These are phyloP conservation scores for Malania oleifera DNA, from an alignment of 164 flowering plant genomes.

Conservation along the genomic window DNA sequence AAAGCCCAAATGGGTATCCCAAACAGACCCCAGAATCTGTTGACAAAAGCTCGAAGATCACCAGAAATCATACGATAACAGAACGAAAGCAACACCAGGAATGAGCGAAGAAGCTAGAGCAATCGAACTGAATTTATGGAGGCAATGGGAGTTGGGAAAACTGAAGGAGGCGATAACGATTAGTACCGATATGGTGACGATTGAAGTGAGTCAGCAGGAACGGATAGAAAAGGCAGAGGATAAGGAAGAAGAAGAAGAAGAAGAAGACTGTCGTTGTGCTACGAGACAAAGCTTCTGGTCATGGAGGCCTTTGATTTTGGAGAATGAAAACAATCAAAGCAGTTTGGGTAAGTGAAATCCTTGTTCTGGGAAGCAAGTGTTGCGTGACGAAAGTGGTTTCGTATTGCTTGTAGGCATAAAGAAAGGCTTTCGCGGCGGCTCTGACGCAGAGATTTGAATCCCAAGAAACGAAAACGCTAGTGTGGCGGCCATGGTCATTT, in stretches of 20 bases:
- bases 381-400: no score
- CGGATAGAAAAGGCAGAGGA: background rate
- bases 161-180: constrained; percentile 6
- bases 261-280: background rate
- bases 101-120: background rate
- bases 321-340: background rate
- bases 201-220: background rate
- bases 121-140: background rate
- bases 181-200: constrained; percentile 14
- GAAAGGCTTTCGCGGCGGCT: no score
- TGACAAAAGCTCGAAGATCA: background rate
- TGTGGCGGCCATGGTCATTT: no score
- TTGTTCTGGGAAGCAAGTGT: no score
- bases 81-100: background rate
- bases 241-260: background rate
- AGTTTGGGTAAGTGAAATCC: no score
- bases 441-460: no score
- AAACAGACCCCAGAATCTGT: background rate
- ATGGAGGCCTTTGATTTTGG: background rate
- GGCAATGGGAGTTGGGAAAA: constrained; percentile 11
- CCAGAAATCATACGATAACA: background rate
- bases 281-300: background rate
- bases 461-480: no score
- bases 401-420: no score
- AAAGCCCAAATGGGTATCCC: background rate